Conservation (phyloP, 1,139 yeast species). For the Scheffersomyces segobiensis region DNA sequence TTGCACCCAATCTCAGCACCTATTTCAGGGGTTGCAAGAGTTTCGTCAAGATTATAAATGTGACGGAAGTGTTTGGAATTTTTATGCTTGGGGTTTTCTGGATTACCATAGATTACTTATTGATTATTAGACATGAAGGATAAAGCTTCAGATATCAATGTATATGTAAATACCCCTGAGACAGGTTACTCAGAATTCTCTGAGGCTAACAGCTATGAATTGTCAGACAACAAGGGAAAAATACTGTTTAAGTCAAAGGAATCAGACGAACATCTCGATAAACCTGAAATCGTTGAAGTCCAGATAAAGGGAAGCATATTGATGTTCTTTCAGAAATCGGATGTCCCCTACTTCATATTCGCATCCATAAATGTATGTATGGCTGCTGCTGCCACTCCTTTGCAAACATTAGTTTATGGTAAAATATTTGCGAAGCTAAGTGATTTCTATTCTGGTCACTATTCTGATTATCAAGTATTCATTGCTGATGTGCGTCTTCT, state of each 20-base stretch:
- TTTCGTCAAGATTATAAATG: not conserved
- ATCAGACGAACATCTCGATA: no score
- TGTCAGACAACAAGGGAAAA: not conserved
- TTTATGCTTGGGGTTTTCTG: not conserved
- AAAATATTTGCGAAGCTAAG: conserved; percentile 57
- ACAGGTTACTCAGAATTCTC: not conserved
- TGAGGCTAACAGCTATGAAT: not conserved
- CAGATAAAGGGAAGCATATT: conserved; percentile 17
- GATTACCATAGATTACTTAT: no score
- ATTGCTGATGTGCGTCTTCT: conserved; percentile 44
- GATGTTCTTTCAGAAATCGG: conserved; percentile 24
- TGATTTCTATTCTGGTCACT: conserved; percentile 30
- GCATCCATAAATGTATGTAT: conserved; percentile 27
- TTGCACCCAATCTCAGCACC: not conserved
- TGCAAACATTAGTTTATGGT: conserved; percentile 67
- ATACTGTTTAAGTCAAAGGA: not conserved
- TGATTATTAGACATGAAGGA: not conserved
- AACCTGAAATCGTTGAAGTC: no score
- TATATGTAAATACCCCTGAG: not conserved
- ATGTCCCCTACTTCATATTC: conserved; percentile 20
- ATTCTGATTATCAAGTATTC: conserved; percentile 29
- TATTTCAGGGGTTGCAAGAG: not conserved
- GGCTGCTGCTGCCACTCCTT: conserved; percentile 60
- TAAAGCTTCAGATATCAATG: not conserved
- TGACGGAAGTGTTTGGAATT: not conserved